Evolutionary conservation across 495 filamentous ascomycete species (phyloP).

Genomic region (Hypoxylon subgilvum): DNA sequence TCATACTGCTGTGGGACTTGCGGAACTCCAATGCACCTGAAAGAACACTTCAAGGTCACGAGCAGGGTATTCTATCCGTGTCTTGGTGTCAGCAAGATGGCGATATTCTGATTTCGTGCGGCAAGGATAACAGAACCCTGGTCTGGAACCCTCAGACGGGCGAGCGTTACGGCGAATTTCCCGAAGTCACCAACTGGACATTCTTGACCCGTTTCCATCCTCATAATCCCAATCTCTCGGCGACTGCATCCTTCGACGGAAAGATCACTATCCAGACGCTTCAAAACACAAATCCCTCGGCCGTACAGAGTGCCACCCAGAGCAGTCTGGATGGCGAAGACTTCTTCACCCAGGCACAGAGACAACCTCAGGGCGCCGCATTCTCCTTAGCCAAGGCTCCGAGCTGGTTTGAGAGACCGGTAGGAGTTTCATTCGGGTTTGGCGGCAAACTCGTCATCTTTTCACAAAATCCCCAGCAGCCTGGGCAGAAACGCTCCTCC

Average conservation of each 20-base stretch:
- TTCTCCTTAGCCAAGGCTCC: conserved; percentile 88
- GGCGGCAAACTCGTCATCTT: conserved; percentile 91
- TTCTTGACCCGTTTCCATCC: conserved; percentile 96
- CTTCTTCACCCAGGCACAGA: conserved; percentile 93
- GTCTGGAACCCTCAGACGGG: conserved; percentile 96
- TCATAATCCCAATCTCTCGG: conserved; percentile 85
- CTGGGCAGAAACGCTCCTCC: conserved; percentile 68
- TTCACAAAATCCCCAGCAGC: conserved; percentile 59
- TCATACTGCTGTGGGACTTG: conserved; percentile 92
- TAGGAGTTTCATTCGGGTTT: conserved; percentile 91
- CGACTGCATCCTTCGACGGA: conserved; percentile 95
- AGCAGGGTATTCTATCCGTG: conserved; percentile 89
- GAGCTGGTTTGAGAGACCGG: conserved; percentile 86
- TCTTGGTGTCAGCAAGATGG: conserved; percentile 95
- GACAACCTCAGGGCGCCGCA: conserved; percentile 82
- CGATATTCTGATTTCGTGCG: conserved; percentile 88
- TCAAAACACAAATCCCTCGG: conserved; percentile 80
- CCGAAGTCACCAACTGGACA: conserved; percentile 97
- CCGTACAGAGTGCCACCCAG: conserved; percentile 61
- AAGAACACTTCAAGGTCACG: conserved; percentile 83
- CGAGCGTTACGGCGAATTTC: conserved; percentile 86
- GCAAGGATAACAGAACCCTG: conserved; percentile 94
- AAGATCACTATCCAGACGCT: conserved; percentile 91
- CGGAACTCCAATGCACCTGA: conserved; percentile 96
- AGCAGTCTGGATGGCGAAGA: conserved; percentile 83